Conservation (phyloP, 164 flowering plant species). For the Stephania yunnanensis region DNA sequence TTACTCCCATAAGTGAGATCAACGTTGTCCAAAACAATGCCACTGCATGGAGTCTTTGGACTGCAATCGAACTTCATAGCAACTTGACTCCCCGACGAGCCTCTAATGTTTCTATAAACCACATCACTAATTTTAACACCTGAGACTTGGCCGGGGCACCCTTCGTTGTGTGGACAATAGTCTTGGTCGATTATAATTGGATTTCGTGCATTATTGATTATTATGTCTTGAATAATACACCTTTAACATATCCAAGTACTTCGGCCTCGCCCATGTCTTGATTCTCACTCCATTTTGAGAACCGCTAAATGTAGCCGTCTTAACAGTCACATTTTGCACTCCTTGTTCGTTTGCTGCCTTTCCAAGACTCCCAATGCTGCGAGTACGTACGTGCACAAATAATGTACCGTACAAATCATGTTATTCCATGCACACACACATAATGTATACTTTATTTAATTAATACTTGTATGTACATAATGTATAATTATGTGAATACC, state of each 20-base stretch:
- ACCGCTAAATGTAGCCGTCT: constrained; percentile 7
- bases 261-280: constrained; percentile 5
- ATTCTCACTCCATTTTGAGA: constrained; percentile 7
- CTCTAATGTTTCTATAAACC: constrained; percentile 1
- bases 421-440: background rate
- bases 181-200: constrained; percentile 20
- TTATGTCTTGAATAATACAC: background rate
- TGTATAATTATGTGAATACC: no score
- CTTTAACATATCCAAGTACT: constrained; percentile 1
- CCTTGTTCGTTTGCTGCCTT: constrained; percentile 1
- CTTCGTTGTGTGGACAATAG: constrained; percentile 11
- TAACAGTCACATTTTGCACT: constrained; percentile 13
- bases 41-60: background rate
- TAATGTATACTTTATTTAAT: background rate
- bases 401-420: background rate
- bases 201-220: constrained; percentile 7
- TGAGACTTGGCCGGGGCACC: constrained; percentile 4
- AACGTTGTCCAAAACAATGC: background rate
- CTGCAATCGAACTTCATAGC: constrained; percentile 16
- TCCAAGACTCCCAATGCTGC: constrained; percentile 10
- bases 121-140: constrained; percentile 13
- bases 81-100: constrained; percentile 5
- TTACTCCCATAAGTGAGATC: constrained; percentile 6
- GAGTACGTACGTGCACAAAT: background rate
- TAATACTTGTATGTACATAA: background rate